Conservation (phyloP, 192 early-diverging fungal species). For the Lunasporangiospora selenospora region DNA sequence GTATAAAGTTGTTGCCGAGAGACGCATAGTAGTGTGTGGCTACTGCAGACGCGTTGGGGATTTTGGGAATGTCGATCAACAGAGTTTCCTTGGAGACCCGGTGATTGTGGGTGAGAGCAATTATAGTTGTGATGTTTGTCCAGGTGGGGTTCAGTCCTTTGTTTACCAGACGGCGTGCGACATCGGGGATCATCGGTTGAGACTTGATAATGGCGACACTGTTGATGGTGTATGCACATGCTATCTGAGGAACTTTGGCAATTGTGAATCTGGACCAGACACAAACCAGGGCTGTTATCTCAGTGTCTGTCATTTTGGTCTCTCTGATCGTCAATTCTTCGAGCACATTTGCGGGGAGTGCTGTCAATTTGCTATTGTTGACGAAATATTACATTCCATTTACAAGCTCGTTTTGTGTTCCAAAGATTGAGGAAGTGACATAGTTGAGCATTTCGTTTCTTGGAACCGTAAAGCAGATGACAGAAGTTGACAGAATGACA, state of each 20-base stretch:
- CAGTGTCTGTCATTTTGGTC: neutral
- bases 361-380: too few species aligned
- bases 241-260: neutral
- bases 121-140: too few species aligned
- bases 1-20: slow-evolving; percentile 2
- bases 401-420: slow-evolving; percentile 1
- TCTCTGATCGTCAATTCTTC: too few species aligned
- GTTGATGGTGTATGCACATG: neutral
- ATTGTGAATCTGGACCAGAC: neutral
- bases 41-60: neutral
- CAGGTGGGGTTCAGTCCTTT: neutral
- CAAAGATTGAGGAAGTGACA: neutral
- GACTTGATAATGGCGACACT: neutral
- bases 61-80: neutral
- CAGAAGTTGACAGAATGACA: neutral
- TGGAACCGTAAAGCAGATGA: slow-evolving; percentile 1
- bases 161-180: neutral
- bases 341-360: too few species aligned
- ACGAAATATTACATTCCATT: too few species aligned
- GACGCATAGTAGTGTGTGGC: neutral
- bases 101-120: neutral
- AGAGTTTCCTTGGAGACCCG: neutral
- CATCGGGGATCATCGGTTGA: neutral
- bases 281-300: neutral
- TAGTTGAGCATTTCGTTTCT: neutral